Evolutionary conservation across 805 yeast genomes (phyloP).

Genomic region (Nakazawaea populi): DNA sequence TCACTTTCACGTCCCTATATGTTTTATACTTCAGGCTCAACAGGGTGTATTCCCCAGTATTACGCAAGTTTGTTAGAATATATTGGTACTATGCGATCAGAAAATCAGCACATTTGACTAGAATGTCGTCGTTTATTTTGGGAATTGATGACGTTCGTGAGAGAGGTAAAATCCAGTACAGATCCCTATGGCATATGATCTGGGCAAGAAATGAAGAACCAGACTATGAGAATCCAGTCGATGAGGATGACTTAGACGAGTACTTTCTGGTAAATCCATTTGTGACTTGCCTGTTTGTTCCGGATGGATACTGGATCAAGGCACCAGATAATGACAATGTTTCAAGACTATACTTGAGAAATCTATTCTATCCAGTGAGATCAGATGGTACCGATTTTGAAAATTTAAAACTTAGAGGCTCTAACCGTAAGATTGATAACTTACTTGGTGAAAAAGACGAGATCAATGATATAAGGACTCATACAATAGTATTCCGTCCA

Average conservation of each 20-base stretch:
- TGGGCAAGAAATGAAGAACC: constrained; percentile 32
- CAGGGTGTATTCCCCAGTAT: not conserved
- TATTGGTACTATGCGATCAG: constrained; percentile 64
- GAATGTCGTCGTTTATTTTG: constrained; percentile 78
- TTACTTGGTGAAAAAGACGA: constrained; percentile 29
- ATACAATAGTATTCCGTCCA: constrained; percentile 82
- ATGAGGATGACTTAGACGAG: constrained; percentile 36
- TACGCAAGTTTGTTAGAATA: constrained; percentile 28
- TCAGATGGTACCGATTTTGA: constrained; percentile 61
- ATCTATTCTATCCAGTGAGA: constrained; percentile 78
- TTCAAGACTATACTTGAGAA: constrained; percentile 55
- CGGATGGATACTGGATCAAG: constrained; percentile 76
- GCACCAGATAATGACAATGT: constrained; percentile 84
- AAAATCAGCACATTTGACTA: constrained; percentile 45
- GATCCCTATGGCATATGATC: constrained; percentile 40
- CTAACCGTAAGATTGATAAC: constrained; percentile 31
- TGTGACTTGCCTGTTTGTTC: constrained; percentile 56
- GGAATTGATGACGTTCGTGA: constrained; percentile 58
- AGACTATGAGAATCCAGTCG: constrained; percentile 54
- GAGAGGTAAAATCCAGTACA: constrained; percentile 61
- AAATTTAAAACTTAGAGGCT: constrained; percentile 27
- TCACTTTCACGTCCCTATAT: not conserved
- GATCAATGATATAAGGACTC: constrained; percentile 29
- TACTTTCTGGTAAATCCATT: constrained; percentile 36
- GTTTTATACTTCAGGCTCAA: constrained; percentile 24